Conservation (phyloP, 768 basidiomycete species). For the Agrocybe pediades region DNA sequence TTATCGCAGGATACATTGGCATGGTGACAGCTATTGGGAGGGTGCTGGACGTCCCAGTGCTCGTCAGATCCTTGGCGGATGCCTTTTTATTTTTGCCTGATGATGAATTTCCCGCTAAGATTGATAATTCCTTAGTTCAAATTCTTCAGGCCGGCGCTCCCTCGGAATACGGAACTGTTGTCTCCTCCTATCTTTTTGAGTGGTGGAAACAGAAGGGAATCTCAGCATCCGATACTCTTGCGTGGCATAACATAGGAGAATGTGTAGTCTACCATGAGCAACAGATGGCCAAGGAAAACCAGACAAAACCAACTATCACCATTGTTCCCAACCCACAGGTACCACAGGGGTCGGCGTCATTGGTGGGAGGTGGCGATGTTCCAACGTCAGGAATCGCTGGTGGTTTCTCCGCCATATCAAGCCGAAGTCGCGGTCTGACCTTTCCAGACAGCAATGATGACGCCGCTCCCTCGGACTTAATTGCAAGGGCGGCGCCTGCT, state of each 20-base stretch:
- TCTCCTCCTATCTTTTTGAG: neutral
- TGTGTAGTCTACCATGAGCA: neutral
- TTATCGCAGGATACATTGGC: neutral
- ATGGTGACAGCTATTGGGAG: neutral
- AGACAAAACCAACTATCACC: neutral
- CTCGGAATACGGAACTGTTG: neutral
- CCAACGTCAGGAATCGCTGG: no score
- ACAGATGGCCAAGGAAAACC: neutral
- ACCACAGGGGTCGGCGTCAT: no score
- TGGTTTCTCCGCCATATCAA: no score
- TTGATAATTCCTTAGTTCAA: neutral
- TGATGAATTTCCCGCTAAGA: neutral
- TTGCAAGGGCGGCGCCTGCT: no score
- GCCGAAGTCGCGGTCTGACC: no score
- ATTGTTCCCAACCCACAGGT: neutral
- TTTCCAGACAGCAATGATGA: no score
- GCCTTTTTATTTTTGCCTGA: neutral
- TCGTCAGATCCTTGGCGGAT: neutral
- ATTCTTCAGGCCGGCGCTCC: neutral
- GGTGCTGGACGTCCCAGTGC: neutral
- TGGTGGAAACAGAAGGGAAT: no score
- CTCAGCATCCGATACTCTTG: neutral
- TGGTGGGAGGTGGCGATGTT: no score
- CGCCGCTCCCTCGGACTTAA: no score
- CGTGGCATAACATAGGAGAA: neutral